Evolutionary conservation across 2,329 filamentous ascomycete species (phyloP), one percentile per base, ranked within the genome.

Genomic region (Hymenoscyphus occultus): DNA sequence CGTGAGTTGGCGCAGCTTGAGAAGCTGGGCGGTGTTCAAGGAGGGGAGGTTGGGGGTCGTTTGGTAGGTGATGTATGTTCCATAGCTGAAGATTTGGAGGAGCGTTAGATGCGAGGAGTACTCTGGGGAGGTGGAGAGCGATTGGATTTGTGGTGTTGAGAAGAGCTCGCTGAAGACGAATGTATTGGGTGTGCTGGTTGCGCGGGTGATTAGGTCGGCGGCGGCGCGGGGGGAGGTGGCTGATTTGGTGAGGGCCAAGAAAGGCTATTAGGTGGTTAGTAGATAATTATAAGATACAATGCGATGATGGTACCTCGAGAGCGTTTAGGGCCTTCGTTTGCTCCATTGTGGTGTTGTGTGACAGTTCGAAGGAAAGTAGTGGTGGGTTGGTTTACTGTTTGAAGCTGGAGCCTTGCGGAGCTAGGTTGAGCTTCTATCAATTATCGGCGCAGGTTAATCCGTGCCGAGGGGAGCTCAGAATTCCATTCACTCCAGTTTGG

Each of bases 121-220:
- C 59, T 96, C 90, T 42, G 83, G 75, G n/a, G 69, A 86, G 76
- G 48, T 81, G 48, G 81, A 78, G 56, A 98, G 87, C 13, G 86
- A 83, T 77, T 95, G 90, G 70, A 98, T 88, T 72, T 92, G 87
- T 0, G 91, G 87, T 0, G 88, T 87, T 72, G 90, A 84, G 45
- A 99, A 87, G n/a, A 99, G 88, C 80, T 98, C 94, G 71, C 91
- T 87, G 80, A 99, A 99, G 79, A 98, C 85, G 78, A 90, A 99
- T 70, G 93, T 96, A 78, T 93, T 91, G 35, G 91, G 87, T 64
- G 89, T 89, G n/a, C 92, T 93, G 60, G 93, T 98, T 67, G 93
- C 95, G 78, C 93, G 91, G 56, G 84, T 87, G 76, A 98, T 86
- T 62, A 98, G 86, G 76, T 97, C 93, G 74, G 91, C 89, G 54